phyloP scores from a whole-genome alignment of 345 rosid genomes.

The Microcos paniculata region DNA sequence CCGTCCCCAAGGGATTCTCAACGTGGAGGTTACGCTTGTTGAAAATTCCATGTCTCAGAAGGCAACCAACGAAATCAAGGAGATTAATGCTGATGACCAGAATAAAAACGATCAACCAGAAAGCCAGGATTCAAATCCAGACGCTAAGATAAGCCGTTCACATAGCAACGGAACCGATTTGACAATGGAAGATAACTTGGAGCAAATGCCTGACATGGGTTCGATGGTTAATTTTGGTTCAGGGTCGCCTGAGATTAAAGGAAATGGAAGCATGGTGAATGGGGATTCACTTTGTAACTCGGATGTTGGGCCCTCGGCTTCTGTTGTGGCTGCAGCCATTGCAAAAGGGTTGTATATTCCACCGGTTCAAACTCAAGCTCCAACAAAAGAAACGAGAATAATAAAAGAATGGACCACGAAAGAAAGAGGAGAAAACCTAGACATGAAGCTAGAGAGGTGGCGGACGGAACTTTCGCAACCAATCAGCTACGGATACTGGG shows the following conservation, averaged over 20 bases:
- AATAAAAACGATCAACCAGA: background rate
- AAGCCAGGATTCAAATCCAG: background rate
- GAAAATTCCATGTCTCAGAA: constrained; percentile 52
- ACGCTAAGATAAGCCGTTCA: constrained; percentile 50
- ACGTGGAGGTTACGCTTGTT: constrained; percentile 66
- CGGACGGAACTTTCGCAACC: constrained; percentile 48
- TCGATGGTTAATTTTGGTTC: constrained; percentile 10
- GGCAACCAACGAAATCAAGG: constrained; percentile 6
- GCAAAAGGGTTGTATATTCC: constrained; percentile 71
- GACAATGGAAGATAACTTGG: constrained; percentile 32
- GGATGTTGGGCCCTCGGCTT: constrained; percentile 93
- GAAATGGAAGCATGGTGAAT: constrained; percentile 53
- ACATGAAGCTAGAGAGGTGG: constrained; percentile 73
- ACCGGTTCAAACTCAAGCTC: constrained; percentile 25
- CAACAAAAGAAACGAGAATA: constrained; percentile 24
- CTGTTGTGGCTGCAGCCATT: constrained; percentile 92
- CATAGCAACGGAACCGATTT: constrained; percentile 63
- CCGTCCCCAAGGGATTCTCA: constrained; percentile 82
- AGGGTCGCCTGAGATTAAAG: constrained; percentile 9
- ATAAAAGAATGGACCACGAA: constrained; percentile 55
- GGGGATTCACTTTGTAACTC: constrained; percentile 48
- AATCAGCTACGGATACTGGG: constrained; percentile 15
- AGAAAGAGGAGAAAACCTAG: constrained; percentile 47
- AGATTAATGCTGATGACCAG: background rate
- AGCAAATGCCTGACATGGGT: background rate